Conservation (phyloP, 306 rosid species). For the Hippophae gyantsensis region DNA sequence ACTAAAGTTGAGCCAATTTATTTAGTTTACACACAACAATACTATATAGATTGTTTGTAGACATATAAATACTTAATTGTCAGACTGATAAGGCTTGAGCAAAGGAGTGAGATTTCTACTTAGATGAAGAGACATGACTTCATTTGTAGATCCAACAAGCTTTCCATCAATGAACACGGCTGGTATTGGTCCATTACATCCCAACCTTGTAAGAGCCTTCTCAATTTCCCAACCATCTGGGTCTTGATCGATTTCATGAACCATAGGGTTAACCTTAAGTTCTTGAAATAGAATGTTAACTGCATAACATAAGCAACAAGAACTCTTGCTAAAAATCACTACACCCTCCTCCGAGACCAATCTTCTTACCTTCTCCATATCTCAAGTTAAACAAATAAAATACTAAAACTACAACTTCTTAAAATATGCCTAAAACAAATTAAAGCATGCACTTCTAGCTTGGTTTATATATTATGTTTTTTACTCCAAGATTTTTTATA, state of each 20-base stretch:
- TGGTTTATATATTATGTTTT: slow-evolving; percentile 14
- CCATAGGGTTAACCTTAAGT: slow-evolving; percentile 44
- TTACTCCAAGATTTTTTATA: slow-evolving; percentile 26
- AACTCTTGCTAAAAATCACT: slow-evolving; percentile 90
- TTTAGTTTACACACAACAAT: slow-evolving; percentile 39
- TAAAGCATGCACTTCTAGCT: neutral
- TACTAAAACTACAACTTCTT: neutral
- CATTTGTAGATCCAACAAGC: slow-evolving; percentile 80
- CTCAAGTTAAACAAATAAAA: slow-evolving; percentile 2
- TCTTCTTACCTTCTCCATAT: slow-evolving; percentile 88
- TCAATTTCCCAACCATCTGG: slow-evolving; percentile 89
- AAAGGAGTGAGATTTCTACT: slow-evolving; percentile 52
- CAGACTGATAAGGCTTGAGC: slow-evolving; percentile 42
- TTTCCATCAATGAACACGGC: slow-evolving; percentile 90
- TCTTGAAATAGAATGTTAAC: slow-evolving; percentile 67
- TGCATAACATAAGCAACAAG: slow-evolving; percentile 85
- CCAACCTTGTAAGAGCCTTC: slow-evolving; percentile 65
- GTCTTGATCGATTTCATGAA: slow-evolving; percentile 73
- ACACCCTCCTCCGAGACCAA: slow-evolving; percentile 74
- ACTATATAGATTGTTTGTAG: no score
- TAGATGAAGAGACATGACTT: slow-evolving; percentile 93
- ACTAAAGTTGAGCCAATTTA: slow-evolving; percentile 43
- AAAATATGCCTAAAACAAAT: neutral
- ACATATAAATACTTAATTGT: slow-evolving; percentile 19
- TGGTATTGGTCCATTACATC: slow-evolving; percentile 61